These are phyloP conservation scores for Picea glauca DNA, from an alignment of 75 land plant species.

Conservation along the genomic window DNA sequence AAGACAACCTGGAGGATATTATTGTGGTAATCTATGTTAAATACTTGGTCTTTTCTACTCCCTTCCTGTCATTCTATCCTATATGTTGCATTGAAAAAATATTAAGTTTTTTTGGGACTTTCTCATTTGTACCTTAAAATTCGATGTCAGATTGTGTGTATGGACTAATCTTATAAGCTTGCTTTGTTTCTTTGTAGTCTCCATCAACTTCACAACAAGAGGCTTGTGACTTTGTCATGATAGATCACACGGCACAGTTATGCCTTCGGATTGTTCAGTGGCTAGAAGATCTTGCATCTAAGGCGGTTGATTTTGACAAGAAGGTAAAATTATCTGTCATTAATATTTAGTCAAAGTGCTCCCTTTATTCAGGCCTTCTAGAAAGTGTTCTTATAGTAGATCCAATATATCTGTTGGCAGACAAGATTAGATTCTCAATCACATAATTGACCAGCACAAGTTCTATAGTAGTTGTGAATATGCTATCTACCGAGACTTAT, in stretches of 20 bases:
- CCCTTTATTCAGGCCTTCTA: background rate
- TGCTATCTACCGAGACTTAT: background rate
- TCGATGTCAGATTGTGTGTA: background rate
- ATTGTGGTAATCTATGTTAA: slow-evolving; percentile 7
- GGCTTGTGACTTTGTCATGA: slow-evolving; percentile 71
- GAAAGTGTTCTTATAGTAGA: background rate
- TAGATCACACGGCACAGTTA: slow-evolving; percentile 76
- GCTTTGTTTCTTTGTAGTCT: slow-evolving; percentile 30
- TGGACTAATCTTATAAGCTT: background rate
- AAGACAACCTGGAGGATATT: slow-evolving; percentile 26
- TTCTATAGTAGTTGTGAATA: background rate
- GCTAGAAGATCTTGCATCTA: slow-evolving; percentile 88
- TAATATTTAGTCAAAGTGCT: background rate
- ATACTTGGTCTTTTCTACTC: background rate
- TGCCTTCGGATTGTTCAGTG: slow-evolving; percentile 94
- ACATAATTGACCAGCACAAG: background rate
- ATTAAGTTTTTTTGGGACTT: background rate
- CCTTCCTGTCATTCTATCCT: background rate
- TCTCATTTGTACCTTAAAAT: background rate
- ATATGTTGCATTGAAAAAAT: background rate
- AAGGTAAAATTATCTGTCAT: slow-evolving; percentile 38
- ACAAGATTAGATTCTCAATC: background rate
- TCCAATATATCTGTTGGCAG: background rate
- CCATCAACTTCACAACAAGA: slow-evolving; percentile 88
- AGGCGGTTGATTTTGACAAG: slow-evolving; percentile 86